Conservation (phyloP, 148 eudicot genomes). For the Cornus suecica region DNA sequence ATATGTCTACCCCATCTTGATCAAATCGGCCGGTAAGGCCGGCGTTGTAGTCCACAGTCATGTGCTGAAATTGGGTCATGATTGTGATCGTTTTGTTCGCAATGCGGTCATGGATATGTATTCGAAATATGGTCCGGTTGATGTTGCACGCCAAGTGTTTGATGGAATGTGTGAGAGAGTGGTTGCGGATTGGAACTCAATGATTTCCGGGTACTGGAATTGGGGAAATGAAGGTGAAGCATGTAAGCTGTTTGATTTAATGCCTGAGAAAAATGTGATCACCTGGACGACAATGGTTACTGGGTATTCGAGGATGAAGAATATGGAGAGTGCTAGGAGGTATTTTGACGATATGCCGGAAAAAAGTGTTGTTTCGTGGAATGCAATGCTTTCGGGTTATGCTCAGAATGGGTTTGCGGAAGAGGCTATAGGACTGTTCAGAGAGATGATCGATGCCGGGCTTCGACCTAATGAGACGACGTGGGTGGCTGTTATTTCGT, state of each 20-base stretch:
- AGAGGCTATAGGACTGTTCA: conserved; percentile 42
- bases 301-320: conserved; percentile 46
- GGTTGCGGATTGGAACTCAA: conserved; percentile 57
- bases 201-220: conserved; percentile 68
- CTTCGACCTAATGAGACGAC: conserved; percentile 53
- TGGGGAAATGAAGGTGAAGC: conserved; percentile 56
- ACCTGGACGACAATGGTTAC: conserved; percentile 74
- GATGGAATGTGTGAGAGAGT: conserved; percentile 60
- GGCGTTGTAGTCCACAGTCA: conserved; percentile 41
- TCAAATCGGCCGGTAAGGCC: conserved; percentile 48
- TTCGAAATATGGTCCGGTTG: conserved; percentile 44
- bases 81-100: conserved; percentile 29
- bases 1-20: conserved; percentile 47
- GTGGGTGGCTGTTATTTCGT: conserved; percentile 49
- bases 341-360: conserved; percentile 59
- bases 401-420: conserved; percentile 47
- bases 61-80: conserved; percentile 46
- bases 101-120: conserved; percentile 47
- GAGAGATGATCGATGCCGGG: conserved; percentile 41
- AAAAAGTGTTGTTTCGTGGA: conserved; percentile 65
- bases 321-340: conserved; percentile 50
- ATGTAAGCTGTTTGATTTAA: conserved; percentile 39
- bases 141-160: conserved; percentile 52
- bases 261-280: conserved; percentile 57
- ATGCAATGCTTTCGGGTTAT: conserved; percentile 64